Percentiles rank a stretch among this genome's conserved stretches.
phyloP scores from a whole-genome alignment of 2,329 filamentous ascomycete species.

The Fusarium humuli region DNA sequence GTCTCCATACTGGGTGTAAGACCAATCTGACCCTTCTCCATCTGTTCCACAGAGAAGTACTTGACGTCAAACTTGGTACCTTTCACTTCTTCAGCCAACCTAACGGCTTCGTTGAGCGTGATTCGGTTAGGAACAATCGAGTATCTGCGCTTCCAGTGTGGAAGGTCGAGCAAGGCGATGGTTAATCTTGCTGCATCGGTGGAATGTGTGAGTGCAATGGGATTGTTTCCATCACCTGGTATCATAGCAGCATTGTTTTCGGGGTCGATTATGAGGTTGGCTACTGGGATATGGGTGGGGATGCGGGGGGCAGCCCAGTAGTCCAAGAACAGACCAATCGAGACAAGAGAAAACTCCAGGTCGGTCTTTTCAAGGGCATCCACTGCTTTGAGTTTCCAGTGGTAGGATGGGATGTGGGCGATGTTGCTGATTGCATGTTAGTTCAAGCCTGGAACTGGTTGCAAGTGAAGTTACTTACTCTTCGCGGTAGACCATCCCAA shows the following conservation, averaged over 20 bases:
- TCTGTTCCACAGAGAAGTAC: background rate
- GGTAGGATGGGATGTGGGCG: background rate
- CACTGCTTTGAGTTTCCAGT: background rate
- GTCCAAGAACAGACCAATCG: background rate
- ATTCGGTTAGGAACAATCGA: background rate
- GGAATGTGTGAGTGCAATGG: background rate
- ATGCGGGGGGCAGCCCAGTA: background rate
- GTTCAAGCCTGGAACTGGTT: no score
- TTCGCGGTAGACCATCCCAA: background rate
- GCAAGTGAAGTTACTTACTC: background rate
- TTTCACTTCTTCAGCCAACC: background rate
- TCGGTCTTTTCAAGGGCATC: background rate
- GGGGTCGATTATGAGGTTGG: background rate
- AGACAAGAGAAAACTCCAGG: background rate
- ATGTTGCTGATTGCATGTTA: background rate
- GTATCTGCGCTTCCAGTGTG: background rate
- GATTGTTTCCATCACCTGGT: background rate
- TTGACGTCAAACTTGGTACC: background rate
- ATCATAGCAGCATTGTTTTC: background rate
- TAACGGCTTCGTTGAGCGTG: background rate
- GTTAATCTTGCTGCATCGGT: background rate
- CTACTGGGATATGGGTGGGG: background rate
- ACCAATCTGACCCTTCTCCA: background rate
- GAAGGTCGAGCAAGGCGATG: background rate
- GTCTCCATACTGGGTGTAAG: background rate